phyloP scores from a whole-genome alignment of 129 eudicot species.

The Dittrichia graveolens region DNA sequence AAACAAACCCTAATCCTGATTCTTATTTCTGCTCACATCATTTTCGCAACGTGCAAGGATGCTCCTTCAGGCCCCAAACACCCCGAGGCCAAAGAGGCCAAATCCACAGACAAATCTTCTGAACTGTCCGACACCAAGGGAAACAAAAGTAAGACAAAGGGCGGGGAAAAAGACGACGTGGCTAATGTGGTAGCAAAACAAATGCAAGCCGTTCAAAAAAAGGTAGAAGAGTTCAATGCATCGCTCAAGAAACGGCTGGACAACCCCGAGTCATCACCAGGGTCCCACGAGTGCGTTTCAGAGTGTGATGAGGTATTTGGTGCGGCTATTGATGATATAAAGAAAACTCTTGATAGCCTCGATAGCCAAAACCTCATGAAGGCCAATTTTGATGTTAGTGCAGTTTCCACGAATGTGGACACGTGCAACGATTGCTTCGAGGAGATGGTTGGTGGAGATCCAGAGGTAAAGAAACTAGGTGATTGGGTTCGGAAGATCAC shows the following conservation, averaged over 20 bases:
- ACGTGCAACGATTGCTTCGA: conserved; percentile 45
- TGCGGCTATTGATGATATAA: conserved; percentile 40
- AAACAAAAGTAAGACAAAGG: background rate
- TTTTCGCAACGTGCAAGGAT: conserved; percentile 23
- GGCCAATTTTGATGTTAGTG: conserved; percentile 48
- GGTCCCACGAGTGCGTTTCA: conserved; percentile 30
- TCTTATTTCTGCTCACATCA: conserved; percentile 28
- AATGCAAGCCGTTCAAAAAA: conserved; percentile 34
- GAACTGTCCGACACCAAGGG: background rate
- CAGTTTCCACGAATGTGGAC: conserved; percentile 43
- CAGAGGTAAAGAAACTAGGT: conserved; percentile 29
- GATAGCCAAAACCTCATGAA: conserved; percentile 25
- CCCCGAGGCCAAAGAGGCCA: background rate
- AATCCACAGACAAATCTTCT: background rate
- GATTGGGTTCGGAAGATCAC: conserved; percentile 37
- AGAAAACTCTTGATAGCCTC: conserved; percentile 34
- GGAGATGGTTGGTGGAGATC: conserved; percentile 37
- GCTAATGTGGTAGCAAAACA: conserved; percentile 31
- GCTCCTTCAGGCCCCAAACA: conserved; percentile 18
- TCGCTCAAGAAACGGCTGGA: conserved; percentile 39
- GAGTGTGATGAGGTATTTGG: conserved; percentile 45
- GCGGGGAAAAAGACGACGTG: conserved; percentile 7
- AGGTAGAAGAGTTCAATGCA: conserved; percentile 26
- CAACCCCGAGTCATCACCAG: conserved; percentile 20
- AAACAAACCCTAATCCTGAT: conserved; percentile 27